A percentile compares a stretch with the other conserved stretches of the same genome.
Evolutionary conservation across 2,329 filamentous ascomycete genomes (phyloP).

Genomic region (Colletotrichum sp.): DNA sequence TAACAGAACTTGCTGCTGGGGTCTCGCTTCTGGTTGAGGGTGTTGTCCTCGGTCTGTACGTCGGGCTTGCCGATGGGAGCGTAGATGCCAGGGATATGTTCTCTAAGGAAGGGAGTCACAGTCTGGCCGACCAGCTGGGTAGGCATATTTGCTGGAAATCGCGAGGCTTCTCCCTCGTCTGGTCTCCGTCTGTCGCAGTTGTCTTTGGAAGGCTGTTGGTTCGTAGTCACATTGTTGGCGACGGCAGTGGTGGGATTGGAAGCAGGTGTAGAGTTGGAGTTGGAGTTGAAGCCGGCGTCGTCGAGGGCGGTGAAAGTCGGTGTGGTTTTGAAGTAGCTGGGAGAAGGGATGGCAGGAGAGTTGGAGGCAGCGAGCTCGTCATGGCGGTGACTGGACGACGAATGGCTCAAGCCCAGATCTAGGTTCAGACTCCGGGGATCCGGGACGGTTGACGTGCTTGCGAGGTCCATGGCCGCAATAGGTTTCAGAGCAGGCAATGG

Average conservation of each 20-base stretch:
- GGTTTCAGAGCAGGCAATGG: conserved; percentile 3
- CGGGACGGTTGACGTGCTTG: conserved; percentile 20
- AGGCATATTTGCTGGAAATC: conserved; percentile 59
- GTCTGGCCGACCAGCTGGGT: conserved; percentile 76
- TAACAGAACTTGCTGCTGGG: conserved; percentile 94
- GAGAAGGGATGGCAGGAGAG: not conserved
- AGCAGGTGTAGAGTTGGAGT: not conserved
- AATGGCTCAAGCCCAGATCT: not conserved
- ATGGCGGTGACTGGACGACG: conserved; percentile 14
- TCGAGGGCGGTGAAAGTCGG: conserved; percentile 8
- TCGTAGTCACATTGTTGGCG: conserved; percentile 13
- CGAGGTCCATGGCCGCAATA: conserved; percentile 20
- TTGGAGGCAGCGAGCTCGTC: not conserved
- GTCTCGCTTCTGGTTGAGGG: conserved; percentile 35
- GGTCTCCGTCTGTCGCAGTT: conserved; percentile 58
- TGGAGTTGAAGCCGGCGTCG: not conserved
- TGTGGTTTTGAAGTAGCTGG: conserved; percentile 16
- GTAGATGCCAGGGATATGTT: conserved; percentile 90
- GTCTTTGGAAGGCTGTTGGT: conserved; percentile 31
- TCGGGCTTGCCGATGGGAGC: conserved; percentile 73
- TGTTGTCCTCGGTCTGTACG: conserved; percentile 43
- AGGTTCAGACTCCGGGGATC: conserved; percentile 17
- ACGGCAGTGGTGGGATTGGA: not conserved
- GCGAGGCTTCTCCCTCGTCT: conserved; percentile 52
- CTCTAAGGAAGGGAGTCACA: conserved; percentile 85